phyloP scores from a whole-genome alignment of 2,329 filamentous ascomycete species.

The Podosphaera aphanis region DNA sequence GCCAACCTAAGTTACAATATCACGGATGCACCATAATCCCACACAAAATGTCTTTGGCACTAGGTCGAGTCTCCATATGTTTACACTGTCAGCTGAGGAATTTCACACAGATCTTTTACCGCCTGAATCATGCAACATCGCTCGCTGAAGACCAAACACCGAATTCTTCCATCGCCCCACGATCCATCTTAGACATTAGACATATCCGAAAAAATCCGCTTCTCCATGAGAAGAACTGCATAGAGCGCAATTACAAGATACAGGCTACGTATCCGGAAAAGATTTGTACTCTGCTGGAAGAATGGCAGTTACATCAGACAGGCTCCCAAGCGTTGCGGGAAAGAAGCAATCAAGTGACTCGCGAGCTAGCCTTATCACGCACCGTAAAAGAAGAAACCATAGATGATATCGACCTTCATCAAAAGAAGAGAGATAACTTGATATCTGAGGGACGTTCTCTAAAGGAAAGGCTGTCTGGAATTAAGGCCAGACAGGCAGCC shows the following conservation, averaged over 20 bases:
- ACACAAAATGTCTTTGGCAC: not conserved
- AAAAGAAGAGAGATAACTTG: constrained; percentile 25
- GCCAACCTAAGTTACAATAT: too few species aligned
- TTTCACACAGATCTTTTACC: not conserved
- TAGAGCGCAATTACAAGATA: constrained; percentile 56
- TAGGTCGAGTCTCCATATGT: not conserved
- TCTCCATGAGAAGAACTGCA: constrained; percentile 61
- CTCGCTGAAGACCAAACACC: constrained; percentile 23
- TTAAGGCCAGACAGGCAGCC: constrained; percentile 37
- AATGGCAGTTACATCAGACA: constrained; percentile 36
- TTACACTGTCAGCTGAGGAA: not conserved
- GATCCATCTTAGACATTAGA: constrained; percentile 59
- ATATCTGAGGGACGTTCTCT: constrained; percentile 39
- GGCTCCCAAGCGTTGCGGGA: constrained; percentile 38
- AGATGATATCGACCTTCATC: constrained; percentile 7
- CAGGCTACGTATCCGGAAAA: constrained; percentile 29
- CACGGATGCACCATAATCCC: too few species aligned
- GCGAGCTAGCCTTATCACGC: constrained; percentile 27
- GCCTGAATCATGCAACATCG: constrained; percentile 5
- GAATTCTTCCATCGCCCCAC: constrained; percentile 51
- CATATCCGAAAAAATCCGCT: constrained; percentile 71
- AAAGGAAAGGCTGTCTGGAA: constrained; percentile 35
- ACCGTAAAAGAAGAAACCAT: constrained; percentile 20
- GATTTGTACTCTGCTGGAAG: constrained; percentile 31
- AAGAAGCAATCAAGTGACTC: constrained; percentile 39